Evolutionary conservation across 2,329 filamentous ascomycete genomes (phyloP), one percentile per base, ranked within the genome.

Genomic region (Venturia effusa): DNA sequence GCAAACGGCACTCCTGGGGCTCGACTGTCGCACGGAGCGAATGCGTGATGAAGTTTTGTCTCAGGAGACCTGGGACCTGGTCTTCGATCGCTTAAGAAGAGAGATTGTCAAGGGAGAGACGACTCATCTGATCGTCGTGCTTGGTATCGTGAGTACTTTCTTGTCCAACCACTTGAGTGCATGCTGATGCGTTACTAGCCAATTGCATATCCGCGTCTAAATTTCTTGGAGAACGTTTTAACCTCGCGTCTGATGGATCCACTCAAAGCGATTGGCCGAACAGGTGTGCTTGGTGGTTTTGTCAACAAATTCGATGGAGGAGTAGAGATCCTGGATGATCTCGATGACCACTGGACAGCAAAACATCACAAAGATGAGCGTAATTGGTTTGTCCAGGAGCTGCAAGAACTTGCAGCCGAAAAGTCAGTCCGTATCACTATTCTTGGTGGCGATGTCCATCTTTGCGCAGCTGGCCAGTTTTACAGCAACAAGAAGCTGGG

Each of bases 281-380:
- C 88, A 41, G 92, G 93, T 1, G 75, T 95, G 68, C 81, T 97
- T 61, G 90, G 91, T 66, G 82, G 82, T 15, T 85, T 95, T 54
- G 80, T 96, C 45, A 96, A 96, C 77, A 89, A 89, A 68, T 92
- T 96, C 69, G 92, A 97, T 71, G 92, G 91, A 27, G 91, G 91
- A 22, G 89, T 94, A 6, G 94, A 97, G 74, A 89, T 97, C 17
- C 79, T 96, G 34, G 92, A 96, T 72, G 92, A 96, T 70, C 78
- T 96, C 11, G 93, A 97, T 72, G 94, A 97, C 74, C 93, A 99
- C 73, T 99, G 94, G 94, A 97, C 93, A 0, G 90, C 93, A 43
- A 96, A 91, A 72, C 90, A 92, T 71, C 92, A 97, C 78, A 99
- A 97, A 73, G 82, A 85, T 32, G 94, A 99, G 76, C 86, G 94